Percentiles rank a stretch among this genome's conserved stretches.
phyloP scores from a whole-genome alignment of 1,139 yeast species.

The Blastobotrys ciferrii region DNA sequence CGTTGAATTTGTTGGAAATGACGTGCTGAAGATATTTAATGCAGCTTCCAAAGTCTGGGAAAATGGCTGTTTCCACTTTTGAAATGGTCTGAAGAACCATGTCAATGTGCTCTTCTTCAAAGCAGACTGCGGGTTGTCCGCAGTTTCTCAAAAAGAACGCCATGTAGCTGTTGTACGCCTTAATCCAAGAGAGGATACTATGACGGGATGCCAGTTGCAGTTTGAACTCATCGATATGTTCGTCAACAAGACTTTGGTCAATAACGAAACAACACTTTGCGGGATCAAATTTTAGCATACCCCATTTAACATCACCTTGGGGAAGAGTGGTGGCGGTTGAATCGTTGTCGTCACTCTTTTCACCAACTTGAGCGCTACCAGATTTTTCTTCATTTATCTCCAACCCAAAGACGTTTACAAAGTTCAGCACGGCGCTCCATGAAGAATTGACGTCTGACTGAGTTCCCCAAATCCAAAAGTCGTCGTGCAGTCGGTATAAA shows the following conservation, averaged over 20 bases:
- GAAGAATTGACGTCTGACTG: slow-evolving; percentile 18
- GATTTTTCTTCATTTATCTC: slow-evolving; percentile 23
- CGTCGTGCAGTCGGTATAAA: slow-evolving; percentile 24
- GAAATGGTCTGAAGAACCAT: slow-evolving; percentile 19
- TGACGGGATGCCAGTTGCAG: slow-evolving; percentile 17
- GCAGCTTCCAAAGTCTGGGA: slow-evolving; percentile 14
- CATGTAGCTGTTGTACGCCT: slow-evolving; percentile 22
- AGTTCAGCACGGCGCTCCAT: slow-evolving; percentile 20
- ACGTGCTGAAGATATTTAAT: background rate
- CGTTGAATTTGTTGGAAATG: background rate
- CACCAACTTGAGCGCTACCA: slow-evolving; percentile 20
- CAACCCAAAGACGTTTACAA: slow-evolving; percentile 21
- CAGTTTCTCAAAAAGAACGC: slow-evolving; percentile 19
- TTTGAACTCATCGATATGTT: slow-evolving; percentile 20
- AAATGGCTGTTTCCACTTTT: slow-evolving; percentile 17
- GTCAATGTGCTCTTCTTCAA: slow-evolving; percentile 20
- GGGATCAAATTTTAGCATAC: slow-evolving; percentile 17
- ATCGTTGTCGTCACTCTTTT: slow-evolving; percentile 1
- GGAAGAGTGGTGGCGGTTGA: slow-evolving; percentile 13
- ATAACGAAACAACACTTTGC: slow-evolving; percentile 15
- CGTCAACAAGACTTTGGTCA: slow-evolving; percentile 17
- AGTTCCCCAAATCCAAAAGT: slow-evolving; percentile 25
- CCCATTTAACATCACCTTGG: slow-evolving; percentile 20
- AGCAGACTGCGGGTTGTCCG: slow-evolving; percentile 19
- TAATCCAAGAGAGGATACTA: slow-evolving; percentile 19